Evolutionary conservation across 805 yeast genomes (phyloP).

Genomic region (Myxozyma neglecta): DNA sequence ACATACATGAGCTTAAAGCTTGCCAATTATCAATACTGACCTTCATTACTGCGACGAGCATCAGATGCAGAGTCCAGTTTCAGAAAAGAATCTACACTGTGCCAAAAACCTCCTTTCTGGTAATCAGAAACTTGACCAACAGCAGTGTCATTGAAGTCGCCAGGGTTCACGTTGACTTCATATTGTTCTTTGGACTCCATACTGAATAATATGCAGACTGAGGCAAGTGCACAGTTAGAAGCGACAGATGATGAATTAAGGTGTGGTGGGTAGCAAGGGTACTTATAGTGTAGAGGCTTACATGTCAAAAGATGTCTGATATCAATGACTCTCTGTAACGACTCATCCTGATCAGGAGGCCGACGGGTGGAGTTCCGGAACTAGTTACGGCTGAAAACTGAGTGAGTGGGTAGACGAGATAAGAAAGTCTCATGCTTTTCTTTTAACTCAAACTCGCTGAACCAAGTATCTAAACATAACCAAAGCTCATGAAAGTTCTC

Average conservation of each 20-base stretch:
- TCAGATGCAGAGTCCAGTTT: conserved; percentile 21
- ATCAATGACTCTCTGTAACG: background rate
- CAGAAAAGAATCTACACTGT: conserved; percentile 9
- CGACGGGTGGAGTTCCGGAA: too few species aligned
- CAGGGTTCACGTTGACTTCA: background rate
- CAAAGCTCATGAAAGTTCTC: too few species aligned
- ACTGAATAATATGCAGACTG: background rate
- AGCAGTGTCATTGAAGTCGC: background rate
- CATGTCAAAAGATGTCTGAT: too few species aligned
- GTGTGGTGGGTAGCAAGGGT: background rate
- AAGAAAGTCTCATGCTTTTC: too few species aligned
- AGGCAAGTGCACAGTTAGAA: background rate
- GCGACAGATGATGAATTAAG: background rate
- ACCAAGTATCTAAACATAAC: too few species aligned
- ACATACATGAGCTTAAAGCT: background rate
- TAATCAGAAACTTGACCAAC: conserved; percentile 1
- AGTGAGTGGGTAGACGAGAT: too few species aligned
- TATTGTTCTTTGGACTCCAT: background rate
- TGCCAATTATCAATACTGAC: background rate
- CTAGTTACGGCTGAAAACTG: too few species aligned
- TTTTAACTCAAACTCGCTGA: too few species aligned
- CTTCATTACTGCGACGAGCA: conserved; percentile 9
- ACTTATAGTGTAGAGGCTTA: too few species aligned
- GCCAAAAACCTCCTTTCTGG: conserved; percentile 17
- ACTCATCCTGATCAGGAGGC: too few species aligned